phyloP scores from a whole-genome alignment of 768 basidiomycete species.

The Pleurotus giganteus region DNA sequence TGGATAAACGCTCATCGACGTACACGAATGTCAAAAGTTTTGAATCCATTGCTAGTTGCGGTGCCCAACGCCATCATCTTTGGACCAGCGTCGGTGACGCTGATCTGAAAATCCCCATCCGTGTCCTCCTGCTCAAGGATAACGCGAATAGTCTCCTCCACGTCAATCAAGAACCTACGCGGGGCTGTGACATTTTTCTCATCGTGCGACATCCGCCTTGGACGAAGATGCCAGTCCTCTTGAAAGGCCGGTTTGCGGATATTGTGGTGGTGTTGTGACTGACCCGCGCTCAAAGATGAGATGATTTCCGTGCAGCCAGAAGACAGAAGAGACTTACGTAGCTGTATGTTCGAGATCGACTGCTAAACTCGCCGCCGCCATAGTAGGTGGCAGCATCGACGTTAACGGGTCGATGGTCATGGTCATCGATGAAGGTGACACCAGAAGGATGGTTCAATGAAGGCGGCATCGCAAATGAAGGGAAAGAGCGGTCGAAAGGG shows the following conservation, averaged over 20 bases:
- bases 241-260: conserved; percentile 76
- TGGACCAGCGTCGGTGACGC: conserved; percentile 92
- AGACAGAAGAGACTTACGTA: conserved; percentile 47
- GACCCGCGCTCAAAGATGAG: conserved; percentile 12
- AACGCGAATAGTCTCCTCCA: conserved; percentile 96
- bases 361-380: conserved; percentile 73
- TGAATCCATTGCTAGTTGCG: conserved; percentile 96
- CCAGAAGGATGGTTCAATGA: conserved; percentile 60
- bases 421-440: conserved; percentile 67
- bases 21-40: conserved; percentile 94
- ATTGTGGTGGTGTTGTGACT: conserved; percentile 75
- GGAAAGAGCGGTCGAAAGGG: conserved; percentile 5
- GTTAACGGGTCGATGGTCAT: conserved; percentile 43
- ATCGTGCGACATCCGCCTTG: conserved; percentile 88
- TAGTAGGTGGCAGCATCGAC: conserved; percentile 82
- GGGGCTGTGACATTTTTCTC: conserved; percentile 81
- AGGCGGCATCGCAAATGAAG: conserved; percentile 52
- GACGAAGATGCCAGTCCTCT: conserved; percentile 69
- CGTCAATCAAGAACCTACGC: conserved; percentile 92
- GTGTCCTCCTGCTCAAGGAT: conserved; percentile 98
- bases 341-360: conserved; percentile 86
- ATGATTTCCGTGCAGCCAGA: conserved; percentile 9
- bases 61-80: conserved; percentile 96
- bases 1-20: conserved; percentile 19
- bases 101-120: conserved; percentile 95